phyloP scores from a whole-genome alignment of 352 stramenopile genomes.

The Achlya hypogyna region DNA sequence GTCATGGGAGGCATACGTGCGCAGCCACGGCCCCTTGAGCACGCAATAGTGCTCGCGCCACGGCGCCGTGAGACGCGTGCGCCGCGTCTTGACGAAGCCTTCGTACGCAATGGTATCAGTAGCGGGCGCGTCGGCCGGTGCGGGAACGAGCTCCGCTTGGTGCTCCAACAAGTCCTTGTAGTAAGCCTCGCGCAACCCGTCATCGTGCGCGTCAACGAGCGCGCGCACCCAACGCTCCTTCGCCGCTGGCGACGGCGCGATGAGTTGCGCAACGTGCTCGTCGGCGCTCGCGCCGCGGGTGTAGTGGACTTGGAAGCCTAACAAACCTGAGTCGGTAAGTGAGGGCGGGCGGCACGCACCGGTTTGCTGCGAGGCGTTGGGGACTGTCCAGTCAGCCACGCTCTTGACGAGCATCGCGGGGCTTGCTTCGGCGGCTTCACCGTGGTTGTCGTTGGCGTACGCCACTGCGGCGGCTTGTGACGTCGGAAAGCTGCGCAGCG shows the following conservation, averaged over 20 bases:
- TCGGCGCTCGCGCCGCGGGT: neutral
- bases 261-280: conserved; percentile 27
- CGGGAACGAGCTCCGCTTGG: neutral
- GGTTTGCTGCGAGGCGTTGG: neutral
- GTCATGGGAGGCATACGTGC: conserved; percentile 28
- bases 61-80: conserved; percentile 39
- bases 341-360: neutral
- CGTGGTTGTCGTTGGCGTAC: conserved; percentile 13
- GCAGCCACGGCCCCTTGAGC: conserved; percentile 29
- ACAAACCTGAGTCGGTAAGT: conserved; percentile 21
- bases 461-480: conserved; percentile 4
- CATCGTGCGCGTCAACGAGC: conserved; percentile 50
- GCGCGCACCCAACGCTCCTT: conserved; percentile 49
- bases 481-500: conserved; percentile 28
- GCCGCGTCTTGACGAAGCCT: conserved; percentile 36
- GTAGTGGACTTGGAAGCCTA: conserved; percentile 34
- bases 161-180: neutral
- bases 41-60: conserved; percentile 44
- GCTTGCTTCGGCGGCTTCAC: neutral
- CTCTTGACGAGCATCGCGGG: conserved; percentile 34
- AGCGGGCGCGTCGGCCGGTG: neutral
- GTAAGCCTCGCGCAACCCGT: conserved; percentile 44
- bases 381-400: conserved; percentile 36
- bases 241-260: conserved; percentile 24
- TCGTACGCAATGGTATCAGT: conserved; percentile 14